Conservation (phyloP, 345 rosid genomes). For the Dipteronia dyeriana region DNA sequence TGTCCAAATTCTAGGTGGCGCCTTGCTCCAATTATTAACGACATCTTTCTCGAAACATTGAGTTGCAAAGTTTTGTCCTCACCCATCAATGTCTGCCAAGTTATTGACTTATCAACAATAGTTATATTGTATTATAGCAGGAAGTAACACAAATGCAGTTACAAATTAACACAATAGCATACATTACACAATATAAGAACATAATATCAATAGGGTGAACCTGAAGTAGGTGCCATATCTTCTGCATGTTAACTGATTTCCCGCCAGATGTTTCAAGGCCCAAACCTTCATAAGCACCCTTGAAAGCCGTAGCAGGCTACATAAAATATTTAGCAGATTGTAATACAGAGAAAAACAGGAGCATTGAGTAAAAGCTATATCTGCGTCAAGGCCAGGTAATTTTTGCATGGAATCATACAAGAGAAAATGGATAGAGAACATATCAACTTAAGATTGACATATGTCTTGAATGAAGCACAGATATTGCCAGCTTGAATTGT, state of each 20-base stretch:
- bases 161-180: constrained; percentile 14
- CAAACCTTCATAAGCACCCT: constrained; percentile 75
- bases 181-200: constrained; percentile 8
- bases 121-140: constrained; percentile 14
- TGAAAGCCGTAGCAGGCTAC: constrained; percentile 85
- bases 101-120: constrained; percentile 22
- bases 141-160: constrained; percentile 14
- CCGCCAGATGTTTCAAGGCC: constrained; percentile 72
- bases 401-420: background rate
- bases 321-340: constrained; percentile 13
- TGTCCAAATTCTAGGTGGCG: constrained; percentile 90
- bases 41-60: constrained; percentile 74
- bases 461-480: background rate
- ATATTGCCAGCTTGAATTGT: background rate
- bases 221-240: constrained; percentile 98
- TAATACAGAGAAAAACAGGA: background rate
- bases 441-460: background rate
- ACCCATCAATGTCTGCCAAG: constrained; percentile 69
- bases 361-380: background rate
- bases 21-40: constrained; percentile 87
- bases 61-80: constrained; percentile 60
- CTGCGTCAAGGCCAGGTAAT: background rate
- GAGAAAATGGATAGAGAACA: background rate
- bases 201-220: constrained; percentile 31
- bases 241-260: constrained; percentile 90